These are phyloP conservation scores for Aspergillus ruber DNA, from an alignment of 2,329 filamentous ascomycete genomes.

Conservation along the genomic window DNA sequence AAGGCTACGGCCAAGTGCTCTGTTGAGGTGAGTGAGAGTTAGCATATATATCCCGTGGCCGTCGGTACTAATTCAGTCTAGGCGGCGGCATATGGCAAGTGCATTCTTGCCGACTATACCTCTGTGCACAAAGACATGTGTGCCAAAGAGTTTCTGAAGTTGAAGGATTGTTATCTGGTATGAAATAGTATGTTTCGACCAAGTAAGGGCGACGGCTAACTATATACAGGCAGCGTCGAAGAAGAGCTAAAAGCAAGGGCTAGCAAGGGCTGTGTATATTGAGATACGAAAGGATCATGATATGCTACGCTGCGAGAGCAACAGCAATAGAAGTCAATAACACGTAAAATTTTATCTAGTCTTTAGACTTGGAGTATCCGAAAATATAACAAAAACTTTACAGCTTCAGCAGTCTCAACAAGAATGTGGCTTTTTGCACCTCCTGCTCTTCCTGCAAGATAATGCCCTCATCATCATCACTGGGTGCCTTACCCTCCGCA, in stretches of 20 bases:
- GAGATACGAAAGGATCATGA: not conserved
- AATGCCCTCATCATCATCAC: conserved; percentile 50
- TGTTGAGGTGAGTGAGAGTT: conserved; percentile 48
- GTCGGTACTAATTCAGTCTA: conserved; percentile 33
- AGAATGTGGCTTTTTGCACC: conserved; percentile 73
- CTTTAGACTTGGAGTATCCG: conserved; percentile 1
- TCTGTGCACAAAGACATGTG: conserved; percentile 89
- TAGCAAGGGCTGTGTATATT: not conserved
- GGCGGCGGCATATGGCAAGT: conserved; percentile 84
- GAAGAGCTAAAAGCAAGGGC: conserved; percentile 23
- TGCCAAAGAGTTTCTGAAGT: conserved; percentile 68
- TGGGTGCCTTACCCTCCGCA: conserved; percentile 52
- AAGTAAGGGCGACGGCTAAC: conserved; percentile 6
- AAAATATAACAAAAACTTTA: conserved; percentile 34
- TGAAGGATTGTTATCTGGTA: conserved; percentile 87
- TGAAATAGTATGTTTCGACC: conserved; percentile 15
- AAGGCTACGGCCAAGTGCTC: conserved; percentile 60
- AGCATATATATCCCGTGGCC: not conserved
- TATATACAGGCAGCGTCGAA: conserved; percentile 46
- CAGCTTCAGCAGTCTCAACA: conserved; percentile 68
- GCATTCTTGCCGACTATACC: conserved; percentile 84
- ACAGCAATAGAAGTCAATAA: too few species aligned
- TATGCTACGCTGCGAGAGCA: not conserved
- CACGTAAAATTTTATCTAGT: too few species aligned
- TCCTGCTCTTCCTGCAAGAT: conserved; percentile 81